Evolutionary conservation across 371 early-diverging fungal genomes (phyloP).

Genomic region (Aphelidium insulamus): DNA sequence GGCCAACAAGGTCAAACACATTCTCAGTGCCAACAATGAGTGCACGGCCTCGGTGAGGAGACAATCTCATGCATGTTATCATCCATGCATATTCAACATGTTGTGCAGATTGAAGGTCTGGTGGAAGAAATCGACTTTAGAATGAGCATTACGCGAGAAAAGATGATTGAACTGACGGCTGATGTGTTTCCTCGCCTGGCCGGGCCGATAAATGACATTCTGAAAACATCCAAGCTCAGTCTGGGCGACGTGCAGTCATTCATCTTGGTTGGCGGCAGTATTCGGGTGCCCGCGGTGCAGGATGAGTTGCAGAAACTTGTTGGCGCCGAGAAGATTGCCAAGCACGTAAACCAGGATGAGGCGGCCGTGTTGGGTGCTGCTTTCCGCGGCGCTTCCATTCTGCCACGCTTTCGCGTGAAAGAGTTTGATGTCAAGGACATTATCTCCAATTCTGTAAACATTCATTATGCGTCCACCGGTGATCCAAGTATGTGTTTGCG

Average conservation of each 20-base stretch:
- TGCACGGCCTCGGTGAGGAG: constrained; percentile 44
- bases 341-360: constrained; percentile 86
- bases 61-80: not conserved
- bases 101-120: constrained; percentile 47
- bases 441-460: constrained; percentile 45
- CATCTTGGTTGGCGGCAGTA: constrained; percentile 83
- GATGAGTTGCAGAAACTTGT: constrained; percentile 33
- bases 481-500: constrained; percentile 2
- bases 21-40: constrained; percentile 80
- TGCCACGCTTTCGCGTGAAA: constrained; percentile 64
- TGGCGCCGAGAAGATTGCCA: constrained; percentile 67
- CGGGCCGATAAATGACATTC: constrained; percentile 41
- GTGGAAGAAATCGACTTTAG: constrained; percentile 69
- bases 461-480: constrained; percentile 24
- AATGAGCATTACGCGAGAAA: constrained; percentile 41
- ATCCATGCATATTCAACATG: not conserved
- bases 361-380: constrained; percentile 85
- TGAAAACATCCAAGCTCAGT: constrained; percentile 37
- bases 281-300: constrained; percentile 71
- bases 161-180: constrained; percentile 37
- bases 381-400: constrained; percentile 65
- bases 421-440: constrained; percentile 69
- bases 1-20: constrained; percentile 80
- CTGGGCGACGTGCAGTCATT: constrained; percentile 57
- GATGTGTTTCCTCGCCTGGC: constrained; percentile 48